Percentiles rank a stretch among this genome's conserved stretches.
phyloP scores from a whole-genome alignment of 148 eudicot species.

The Vaccinium vitisidaea region DNA sequence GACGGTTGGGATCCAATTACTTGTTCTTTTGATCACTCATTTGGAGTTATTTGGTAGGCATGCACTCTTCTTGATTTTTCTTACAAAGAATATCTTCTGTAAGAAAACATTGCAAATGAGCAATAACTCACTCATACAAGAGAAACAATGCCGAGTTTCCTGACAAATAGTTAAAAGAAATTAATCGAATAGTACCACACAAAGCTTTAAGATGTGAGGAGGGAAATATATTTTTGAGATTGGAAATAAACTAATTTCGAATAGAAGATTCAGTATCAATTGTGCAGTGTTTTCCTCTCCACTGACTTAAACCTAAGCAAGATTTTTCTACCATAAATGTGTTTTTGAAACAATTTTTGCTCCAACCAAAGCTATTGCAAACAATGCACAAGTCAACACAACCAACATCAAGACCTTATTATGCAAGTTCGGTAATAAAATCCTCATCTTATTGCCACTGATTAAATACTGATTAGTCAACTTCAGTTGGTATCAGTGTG shows the following conservation, averaged over 20 bases:
- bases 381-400: background rate
- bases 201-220: too few relatives aligned
- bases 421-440: background rate
- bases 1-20: too few relatives aligned
- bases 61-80: too few relatives aligned
- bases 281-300: slow-evolving; percentile 1
- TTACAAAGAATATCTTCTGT: too few relatives aligned
- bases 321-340: background rate
- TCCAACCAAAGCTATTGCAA: background rate
- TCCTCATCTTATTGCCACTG: background rate
- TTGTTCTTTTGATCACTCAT: too few relatives aligned
- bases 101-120: too few relatives aligned
- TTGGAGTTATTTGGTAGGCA: too few relatives aligned
- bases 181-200: too few relatives aligned
- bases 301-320: background rate
- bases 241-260: background rate
- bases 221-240: background rate
- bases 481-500: background rate
- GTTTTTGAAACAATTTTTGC: background rate
- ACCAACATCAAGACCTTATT: background rate
- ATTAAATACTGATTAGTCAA: background rate
- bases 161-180: too few relatives aligned
- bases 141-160: too few relatives aligned
- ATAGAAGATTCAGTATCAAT: background rate
- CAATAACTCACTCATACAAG: too few relatives aligned